Evolutionary conservation across 257 asterid species (phyloP).

Genomic region (Solanum okadae): DNA sequence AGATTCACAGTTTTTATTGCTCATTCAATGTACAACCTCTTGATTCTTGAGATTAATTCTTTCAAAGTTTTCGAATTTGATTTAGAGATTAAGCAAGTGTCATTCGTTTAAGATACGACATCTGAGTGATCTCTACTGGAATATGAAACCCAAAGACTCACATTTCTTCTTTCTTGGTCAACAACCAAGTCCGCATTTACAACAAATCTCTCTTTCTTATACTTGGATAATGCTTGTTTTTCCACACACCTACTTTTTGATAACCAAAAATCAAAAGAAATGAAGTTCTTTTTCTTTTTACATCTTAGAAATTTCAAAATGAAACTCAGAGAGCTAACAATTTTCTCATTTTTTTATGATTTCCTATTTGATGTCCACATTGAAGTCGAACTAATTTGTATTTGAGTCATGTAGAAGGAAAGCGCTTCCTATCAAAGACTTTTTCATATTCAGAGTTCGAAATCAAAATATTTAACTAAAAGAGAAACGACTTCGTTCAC

Average conservation of each 20-base stretch:
- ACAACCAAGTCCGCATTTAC: not conserved
- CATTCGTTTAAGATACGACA: not conserved
- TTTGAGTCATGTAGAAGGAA: not conserved
- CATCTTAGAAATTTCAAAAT: not conserved
- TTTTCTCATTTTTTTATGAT: not conserved
- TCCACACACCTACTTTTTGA: not conserved
- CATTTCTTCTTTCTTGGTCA: not conserved
- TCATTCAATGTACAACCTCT: not conserved
- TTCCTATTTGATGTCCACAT: too few relatives aligned
- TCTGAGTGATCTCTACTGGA: not conserved
- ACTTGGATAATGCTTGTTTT: not conserved
- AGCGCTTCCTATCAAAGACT: too few relatives aligned
- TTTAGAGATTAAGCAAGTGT: not conserved
- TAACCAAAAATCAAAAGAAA: not conserved
- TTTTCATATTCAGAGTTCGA: too few relatives aligned
- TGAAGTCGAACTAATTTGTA: not conserved
- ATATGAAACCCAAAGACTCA: not conserved
- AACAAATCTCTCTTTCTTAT: not conserved
- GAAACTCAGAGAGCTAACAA: not conserved
- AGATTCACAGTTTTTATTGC: not conserved
- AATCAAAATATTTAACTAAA: too few relatives aligned
- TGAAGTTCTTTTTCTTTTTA: not conserved
- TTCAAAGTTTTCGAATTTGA: not conserved
- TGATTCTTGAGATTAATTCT: not conserved
- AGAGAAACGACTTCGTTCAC: too few relatives aligned